These are phyloP conservation scores for Coemansia sp. DNA, from an alignment of 192 early-diverging fungal genomes.

Conservation along the genomic window DNA sequence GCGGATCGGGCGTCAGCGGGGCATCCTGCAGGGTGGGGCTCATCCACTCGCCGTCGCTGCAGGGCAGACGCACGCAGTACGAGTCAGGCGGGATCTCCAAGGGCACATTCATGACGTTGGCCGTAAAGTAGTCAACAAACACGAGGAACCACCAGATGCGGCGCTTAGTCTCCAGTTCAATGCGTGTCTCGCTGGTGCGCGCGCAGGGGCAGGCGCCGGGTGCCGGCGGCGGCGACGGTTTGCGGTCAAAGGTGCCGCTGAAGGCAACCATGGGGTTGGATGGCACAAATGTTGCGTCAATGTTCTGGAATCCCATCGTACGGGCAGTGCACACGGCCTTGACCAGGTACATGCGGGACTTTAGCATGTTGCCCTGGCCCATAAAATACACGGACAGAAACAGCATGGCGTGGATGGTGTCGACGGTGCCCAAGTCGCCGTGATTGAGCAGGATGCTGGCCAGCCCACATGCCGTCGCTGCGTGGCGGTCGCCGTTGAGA, in stretches of 20 bases:
- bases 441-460: constrained; percentile 49
- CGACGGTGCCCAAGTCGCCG: constrained; percentile 38
- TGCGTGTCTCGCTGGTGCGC: constrained; percentile 18
- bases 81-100: constrained; percentile 52
- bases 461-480: constrained; percentile 41
- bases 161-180: constrained; percentile 42
- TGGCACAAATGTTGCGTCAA: constrained; percentile 45
- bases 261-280: constrained; percentile 43
- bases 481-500: constrained; percentile 51
- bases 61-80: constrained; percentile 52
- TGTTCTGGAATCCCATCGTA: constrained; percentile 48
- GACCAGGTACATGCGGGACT: constrained; percentile 53
- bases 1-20: background rate
- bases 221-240: background rate
- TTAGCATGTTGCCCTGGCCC: constrained; percentile 55
- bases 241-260: constrained; percentile 38
- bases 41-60: constrained; percentile 51
- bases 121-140: constrained; percentile 53
- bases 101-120: constrained; percentile 55
- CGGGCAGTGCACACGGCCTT: constrained; percentile 53
- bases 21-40: constrained; percentile 23
- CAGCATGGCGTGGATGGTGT: constrained; percentile 47
- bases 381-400: constrained; percentile 54
- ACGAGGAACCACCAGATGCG: constrained; percentile 55
- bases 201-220: constrained; percentile 33